These are phyloP conservation scores for Friedmanniomyces simplex DNA, from an alignment of 495 filamentous ascomycete genomes.

Conservation along the genomic window DNA sequence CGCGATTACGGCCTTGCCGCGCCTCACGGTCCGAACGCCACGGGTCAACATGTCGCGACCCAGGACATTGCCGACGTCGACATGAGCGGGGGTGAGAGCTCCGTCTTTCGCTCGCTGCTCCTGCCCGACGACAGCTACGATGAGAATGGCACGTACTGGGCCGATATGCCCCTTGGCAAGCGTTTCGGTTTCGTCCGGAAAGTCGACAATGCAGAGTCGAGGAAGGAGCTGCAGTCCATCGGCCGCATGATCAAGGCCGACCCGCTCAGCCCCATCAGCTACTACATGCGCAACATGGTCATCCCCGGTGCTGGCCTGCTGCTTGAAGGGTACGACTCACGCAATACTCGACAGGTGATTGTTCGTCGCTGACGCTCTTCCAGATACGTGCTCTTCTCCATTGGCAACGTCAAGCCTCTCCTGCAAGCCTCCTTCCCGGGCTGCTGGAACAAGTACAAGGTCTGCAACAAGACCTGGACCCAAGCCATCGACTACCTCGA, in stretches of 20 bases:
- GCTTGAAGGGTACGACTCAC: slow-evolving; percentile 63
- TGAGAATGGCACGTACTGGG: slow-evolving; percentile 76
- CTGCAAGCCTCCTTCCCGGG: slow-evolving; percentile 55
- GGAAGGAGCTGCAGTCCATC: slow-evolving; percentile 52
- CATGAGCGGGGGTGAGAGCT: slow-evolving; percentile 53
- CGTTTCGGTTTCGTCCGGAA: slow-evolving; percentile 61
- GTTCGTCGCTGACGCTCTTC: neutral
- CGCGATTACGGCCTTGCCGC: slow-evolving; percentile 43
- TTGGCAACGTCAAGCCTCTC: slow-evolving; percentile 74
- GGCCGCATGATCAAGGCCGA: slow-evolving; percentile 70
- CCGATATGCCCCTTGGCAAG: slow-evolving; percentile 58
- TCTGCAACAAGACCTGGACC: slow-evolving; percentile 65
- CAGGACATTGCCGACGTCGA: slow-evolving; percentile 22
- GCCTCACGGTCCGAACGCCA: slow-evolving; percentile 33
- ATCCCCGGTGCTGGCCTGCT: slow-evolving; percentile 80
- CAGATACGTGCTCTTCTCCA: slow-evolving; percentile 85
- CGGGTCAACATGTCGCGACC: slow-evolving; percentile 27
- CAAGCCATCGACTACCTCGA: slow-evolving; percentile 75
- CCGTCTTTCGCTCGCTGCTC: slow-evolving; percentile 62
- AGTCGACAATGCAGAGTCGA: slow-evolving; percentile 54
- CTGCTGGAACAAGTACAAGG: slow-evolving; percentile 59
- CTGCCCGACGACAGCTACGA: slow-evolving; percentile 78
- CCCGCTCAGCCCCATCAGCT: slow-evolving; percentile 66
- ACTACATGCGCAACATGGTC: slow-evolving; percentile 78
- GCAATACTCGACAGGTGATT: neutral